Base-by-base conservation (phyloP, 306 rosid species). In the Medicago arabica region DNA sequence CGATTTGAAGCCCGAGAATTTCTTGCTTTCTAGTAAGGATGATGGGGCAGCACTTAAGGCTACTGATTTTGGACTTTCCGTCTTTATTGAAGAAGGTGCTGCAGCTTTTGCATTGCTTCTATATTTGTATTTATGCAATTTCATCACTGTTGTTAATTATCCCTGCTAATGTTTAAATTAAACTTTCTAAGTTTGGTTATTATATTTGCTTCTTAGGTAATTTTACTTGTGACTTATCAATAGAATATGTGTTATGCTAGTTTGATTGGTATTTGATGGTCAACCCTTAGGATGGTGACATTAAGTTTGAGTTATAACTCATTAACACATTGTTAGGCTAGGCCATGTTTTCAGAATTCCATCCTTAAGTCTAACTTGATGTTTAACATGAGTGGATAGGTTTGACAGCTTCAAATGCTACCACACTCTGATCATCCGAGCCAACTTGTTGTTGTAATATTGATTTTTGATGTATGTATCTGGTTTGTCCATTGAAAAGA, bases 1-100 rank as follows among this genome's bases (percentile, higher is more conserved):
- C 0, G 98, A 93, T 87, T 87, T 93, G 34, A 93, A 93, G 92
- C 98, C 98, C 0, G 96, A 93, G 81, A 93, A 93, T 84, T 93
- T 93, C 88, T 84, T 93, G 90, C 87, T 93, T 28, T 83, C 96
- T 61, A 80, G 86, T 71, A 86, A 88, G 83, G 95, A 86, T 47
- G 83, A 78, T 19, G 85, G 74, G 4, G 92, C 97, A 4, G 23
- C 85, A n/a, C 84, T 93, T 15, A 93, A 93, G 82, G 98, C 96
- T 13, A 92, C 96, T 19, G 98, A 91, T 89, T 93, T 93, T 49
- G 98, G 98, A 41, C 71, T 93, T 67, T 93, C 98, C 64, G 98
- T 93, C 43, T 93, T 89, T 85, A 91, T 91, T 44, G 98, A 93
- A 81, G 87, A 91, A 83, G 96, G 98, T 91, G n/a, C 14, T 54